These are phyloP conservation scores for Nemania abortiva DNA, from an alignment of 2,329 filamentous ascomycete genomes.

Conservation along the genomic window DNA sequence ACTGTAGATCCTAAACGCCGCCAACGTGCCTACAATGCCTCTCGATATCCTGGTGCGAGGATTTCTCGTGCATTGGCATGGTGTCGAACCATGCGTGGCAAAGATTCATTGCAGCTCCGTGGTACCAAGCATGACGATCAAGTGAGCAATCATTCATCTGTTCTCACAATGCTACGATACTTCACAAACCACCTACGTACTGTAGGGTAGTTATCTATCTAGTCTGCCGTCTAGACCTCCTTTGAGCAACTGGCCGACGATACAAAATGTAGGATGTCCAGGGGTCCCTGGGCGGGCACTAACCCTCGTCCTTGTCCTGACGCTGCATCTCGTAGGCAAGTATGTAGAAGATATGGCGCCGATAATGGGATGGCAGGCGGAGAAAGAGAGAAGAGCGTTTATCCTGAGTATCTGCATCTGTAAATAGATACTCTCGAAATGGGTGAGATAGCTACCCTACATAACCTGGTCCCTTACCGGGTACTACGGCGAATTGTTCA, in stretches of 20 bases:
- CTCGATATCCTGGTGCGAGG: background rate
- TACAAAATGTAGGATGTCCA: background rate
- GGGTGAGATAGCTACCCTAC: too few relatives aligned
- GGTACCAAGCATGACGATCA: constrained; percentile 26
- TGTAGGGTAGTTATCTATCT: background rate
- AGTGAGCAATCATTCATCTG: constrained; percentile 22
- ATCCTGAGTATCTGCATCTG: too few relatives aligned
- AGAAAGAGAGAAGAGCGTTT: too few relatives aligned
- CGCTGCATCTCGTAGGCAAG: too few relatives aligned
- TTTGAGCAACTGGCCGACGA: constrained; percentile 1
- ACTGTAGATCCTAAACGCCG: constrained; percentile 30
- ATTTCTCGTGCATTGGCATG: constrained; percentile 9
- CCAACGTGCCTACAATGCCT: constrained; percentile 31
- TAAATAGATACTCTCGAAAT: too few relatives aligned
- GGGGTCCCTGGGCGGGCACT: background rate
- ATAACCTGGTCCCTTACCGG: too few relatives aligned
- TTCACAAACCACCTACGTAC: constrained; percentile 9
- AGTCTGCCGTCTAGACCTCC: background rate
- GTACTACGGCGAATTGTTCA: too few relatives aligned
- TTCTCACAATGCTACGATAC: constrained; percentile 6
- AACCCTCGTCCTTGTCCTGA: background rate
- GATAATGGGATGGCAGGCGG: too few relatives aligned
- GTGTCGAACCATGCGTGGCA: background rate
- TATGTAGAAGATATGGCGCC: too few relatives aligned
- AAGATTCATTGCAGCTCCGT: background rate